A percentile compares a stretch with the other conserved stretches of the same genome.
Conservation (phyloP, 345 rosid genomes). For the Linum trigynum region DNA sequence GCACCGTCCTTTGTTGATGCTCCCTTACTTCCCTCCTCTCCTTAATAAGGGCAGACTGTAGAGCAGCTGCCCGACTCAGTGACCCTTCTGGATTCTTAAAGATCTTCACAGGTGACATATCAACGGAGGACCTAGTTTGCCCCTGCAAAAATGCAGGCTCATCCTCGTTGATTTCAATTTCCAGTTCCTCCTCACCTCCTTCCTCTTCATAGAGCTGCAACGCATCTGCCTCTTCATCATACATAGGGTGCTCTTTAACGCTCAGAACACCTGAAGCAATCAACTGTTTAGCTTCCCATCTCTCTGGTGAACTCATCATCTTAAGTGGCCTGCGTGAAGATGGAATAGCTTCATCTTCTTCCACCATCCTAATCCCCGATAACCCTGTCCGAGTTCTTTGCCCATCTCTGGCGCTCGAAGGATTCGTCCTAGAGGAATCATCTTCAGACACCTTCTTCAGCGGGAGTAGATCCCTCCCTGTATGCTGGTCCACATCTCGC, state of each 20-base stretch:
- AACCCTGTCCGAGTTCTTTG: conserved; percentile 49
- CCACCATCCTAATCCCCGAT: conserved; percentile 61
- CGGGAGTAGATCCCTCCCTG: conserved; percentile 76
- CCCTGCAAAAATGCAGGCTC: conserved; percentile 83
- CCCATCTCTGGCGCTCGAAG: conserved; percentile 47
- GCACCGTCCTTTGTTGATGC: conserved; percentile 83
- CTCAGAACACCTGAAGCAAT: conserved; percentile 77
- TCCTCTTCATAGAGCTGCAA: conserved; percentile 72
- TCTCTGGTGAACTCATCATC: conserved; percentile 86
- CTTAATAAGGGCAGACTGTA: conserved; percentile 84
- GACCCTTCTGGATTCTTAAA: conserved; percentile 93
- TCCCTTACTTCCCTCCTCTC: conserved; percentile 76
- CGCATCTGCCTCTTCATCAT: conserved; percentile 83
- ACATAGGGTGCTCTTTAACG: conserved; percentile 53
- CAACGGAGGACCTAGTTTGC: conserved; percentile 58
- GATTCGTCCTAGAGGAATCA: conserved; percentile 48
- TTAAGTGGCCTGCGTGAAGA: conserved; percentile 61
- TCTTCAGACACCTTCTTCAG: conserved; percentile 45
- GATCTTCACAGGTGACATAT: conserved; percentile 85
- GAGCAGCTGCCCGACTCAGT: conserved; percentile 83
- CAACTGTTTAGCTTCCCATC: conserved; percentile 82
- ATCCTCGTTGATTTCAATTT: conserved; percentile 82
- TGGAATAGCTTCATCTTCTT: conserved; percentile 43
- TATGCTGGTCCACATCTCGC: conserved; percentile 82
- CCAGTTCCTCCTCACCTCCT: conserved; percentile 88